phyloP scores from a whole-genome alignment of 2,329 filamentous ascomycete genomes.

The Pseudopithomyces chartarum region DNA sequence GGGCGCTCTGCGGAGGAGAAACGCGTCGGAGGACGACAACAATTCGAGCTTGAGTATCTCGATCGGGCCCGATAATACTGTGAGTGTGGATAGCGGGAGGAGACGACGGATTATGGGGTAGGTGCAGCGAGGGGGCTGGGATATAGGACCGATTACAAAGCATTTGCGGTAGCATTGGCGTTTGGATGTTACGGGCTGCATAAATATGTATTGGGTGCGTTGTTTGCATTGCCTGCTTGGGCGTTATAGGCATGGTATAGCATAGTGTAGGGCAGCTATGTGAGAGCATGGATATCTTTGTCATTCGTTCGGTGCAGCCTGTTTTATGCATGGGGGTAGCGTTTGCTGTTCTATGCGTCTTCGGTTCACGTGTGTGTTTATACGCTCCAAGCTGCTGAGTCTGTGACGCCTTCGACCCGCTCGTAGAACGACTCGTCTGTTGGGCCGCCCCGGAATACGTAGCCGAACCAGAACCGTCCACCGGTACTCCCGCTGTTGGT shows the following conservation, averaged over 20 bases:
- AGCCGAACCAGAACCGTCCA: background rate
- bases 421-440: background rate
- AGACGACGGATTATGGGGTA: constrained; percentile 36
- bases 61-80: constrained; percentile 45
- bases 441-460: background rate
- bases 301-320: no score
- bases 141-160: background rate
- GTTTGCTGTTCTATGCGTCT: no score
- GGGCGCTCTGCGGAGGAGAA: constrained; percentile 23
- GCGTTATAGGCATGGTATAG: background rate
- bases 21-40: constrained; percentile 33
- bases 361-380: no score
- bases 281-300: no score
- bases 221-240: background rate
- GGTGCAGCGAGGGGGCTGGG: no score
- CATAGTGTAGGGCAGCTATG: background rate
- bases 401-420: background rate
- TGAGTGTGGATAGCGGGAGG: constrained; percentile 44
- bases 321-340: no score
- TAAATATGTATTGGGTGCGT: background rate
- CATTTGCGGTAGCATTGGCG: background rate
- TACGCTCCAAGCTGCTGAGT: background rate
- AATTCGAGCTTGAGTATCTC: constrained; percentile 42
- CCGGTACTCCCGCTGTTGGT: background rate
- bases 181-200: background rate